Base-by-base conservation (phyloP, 1,139 yeast species). In the Candida labiduridarum region DNA sequence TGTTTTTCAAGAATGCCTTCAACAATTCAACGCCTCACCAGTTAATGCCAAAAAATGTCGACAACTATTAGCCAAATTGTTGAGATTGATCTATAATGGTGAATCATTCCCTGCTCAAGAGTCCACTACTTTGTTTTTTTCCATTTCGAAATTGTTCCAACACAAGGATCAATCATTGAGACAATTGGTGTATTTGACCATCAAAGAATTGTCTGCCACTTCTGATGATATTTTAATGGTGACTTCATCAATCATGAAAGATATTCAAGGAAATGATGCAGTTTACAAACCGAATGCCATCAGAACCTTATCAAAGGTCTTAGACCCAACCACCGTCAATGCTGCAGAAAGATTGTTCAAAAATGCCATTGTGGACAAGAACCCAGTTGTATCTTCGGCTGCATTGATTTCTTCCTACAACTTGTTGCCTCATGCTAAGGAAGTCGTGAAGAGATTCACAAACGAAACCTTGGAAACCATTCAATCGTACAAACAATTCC, bases 211-310 rank as follows among this genome's bases (percentile, higher is more conserved):
- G 56, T 82, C 94, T 42, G 72, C 85, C 15, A 82, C 88, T 51
- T 90, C 97, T 15, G 91, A 90, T 61, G 97, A 94, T 71, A 90
- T 90, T 49, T 82, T 94, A 69, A 95, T 94, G 98, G 97, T 94
- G 33, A 94, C 99, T 31, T 89, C 97, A 7, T 89, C 97, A 18
- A 92, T 94, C 63, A 95, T 94, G 97, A 92, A 92, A 74, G 99
- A 94, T 72, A 89, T 94, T 52, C 97, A 95, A 72, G 85, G 87
- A 53, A 92, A 92, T 57, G 96, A 90, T 56, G 78, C 84, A 56
- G 77, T 91, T 52, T 91, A 87, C 71, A 90, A 92, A 66, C 97
- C 99, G 51, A 88, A 94, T 67, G 98, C 99, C 31, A 88, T 94
- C 59, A 84, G 99, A 66, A 89, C 99, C 0, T 80, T 94, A 61